phyloP scores from a whole-genome alignment of 2,329 filamentous ascomycete genomes.

The Phoma sp. region DNA sequence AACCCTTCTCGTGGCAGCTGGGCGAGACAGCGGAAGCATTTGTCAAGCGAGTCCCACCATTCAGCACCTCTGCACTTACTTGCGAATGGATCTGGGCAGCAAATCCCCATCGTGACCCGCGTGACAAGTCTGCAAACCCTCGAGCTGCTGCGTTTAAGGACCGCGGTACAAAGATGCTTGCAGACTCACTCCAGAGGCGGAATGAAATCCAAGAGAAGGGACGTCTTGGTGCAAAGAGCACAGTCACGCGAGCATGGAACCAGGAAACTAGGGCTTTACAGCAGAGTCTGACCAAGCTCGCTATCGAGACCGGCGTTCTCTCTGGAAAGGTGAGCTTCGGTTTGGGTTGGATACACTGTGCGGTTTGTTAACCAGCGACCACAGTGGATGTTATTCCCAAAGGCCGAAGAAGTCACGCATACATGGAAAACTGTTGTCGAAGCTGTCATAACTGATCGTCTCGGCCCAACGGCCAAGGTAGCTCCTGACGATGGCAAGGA shows the following conservation, averaged over 20 bases:
- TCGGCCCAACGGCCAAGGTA: constrained; percentile 78
- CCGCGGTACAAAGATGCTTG: constrained; percentile 62
- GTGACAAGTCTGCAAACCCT: constrained; percentile 31
- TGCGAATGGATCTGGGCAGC: constrained; percentile 76
- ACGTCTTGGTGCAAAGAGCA: constrained; percentile 53
- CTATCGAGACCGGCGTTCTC: constrained; percentile 63
- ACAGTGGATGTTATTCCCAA: constrained; percentile 78
- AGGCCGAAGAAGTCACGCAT: constrained; percentile 61
- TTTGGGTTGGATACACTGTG: neutral
- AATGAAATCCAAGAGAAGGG: constrained; percentile 60
- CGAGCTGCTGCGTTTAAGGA: constrained; percentile 59
- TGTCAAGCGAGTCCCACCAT: constrained; percentile 70
- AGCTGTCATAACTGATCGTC: constrained; percentile 70
- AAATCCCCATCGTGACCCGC: constrained; percentile 63
- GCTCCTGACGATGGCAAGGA: constrained; percentile 59
- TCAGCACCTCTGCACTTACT: constrained; percentile 53
- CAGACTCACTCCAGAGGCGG: constrained; percentile 55
- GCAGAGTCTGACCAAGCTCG: constrained; percentile 65
- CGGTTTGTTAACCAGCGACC: neutral
- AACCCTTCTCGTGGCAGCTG: constrained; percentile 64
- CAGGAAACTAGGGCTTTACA: constrained; percentile 54
- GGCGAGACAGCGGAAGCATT: constrained; percentile 70
- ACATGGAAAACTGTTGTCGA: constrained; percentile 71
- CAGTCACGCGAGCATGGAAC: constrained; percentile 49
- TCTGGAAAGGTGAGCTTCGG: constrained; percentile 67